Conservation (phyloP, 2,329 filamentous ascomycete genomes). For the Botrytis squamosa region DNA sequence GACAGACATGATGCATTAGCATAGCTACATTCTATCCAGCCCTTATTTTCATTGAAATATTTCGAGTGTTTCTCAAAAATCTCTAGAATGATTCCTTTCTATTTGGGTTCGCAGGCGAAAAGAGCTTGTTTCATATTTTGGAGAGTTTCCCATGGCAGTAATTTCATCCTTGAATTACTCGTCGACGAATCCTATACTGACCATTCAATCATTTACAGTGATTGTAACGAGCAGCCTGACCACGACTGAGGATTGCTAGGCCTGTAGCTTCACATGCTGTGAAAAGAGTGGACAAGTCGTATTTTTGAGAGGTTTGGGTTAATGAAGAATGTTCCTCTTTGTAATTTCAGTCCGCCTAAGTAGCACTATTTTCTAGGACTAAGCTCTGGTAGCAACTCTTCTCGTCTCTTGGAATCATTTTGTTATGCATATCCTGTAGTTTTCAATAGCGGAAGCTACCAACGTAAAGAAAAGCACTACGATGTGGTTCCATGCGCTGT, state of each 20-base stretch:
- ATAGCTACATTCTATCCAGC: not conserved
- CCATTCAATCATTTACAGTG: not conserved
- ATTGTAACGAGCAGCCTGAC: rapidly evolving
- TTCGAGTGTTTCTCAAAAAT: not conserved
- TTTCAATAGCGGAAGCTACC: not conserved
- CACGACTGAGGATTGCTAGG: not conserved
- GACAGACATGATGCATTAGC: not conserved
- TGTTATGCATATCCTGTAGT: not conserved
- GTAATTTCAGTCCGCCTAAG: not conserved
- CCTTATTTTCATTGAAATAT: not conserved
- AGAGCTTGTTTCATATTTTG: not conserved
- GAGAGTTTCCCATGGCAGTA: not conserved
- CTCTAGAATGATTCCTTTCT: not conserved
- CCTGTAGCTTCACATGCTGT: not conserved
- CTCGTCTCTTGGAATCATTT: not conserved
- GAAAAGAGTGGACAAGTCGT: no score
- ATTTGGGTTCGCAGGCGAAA: not conserved
- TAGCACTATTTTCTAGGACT: not conserved
- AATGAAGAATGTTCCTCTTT: not conserved
- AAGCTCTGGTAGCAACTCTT: not conserved
- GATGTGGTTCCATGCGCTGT: not conserved
- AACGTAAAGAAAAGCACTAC: not conserved
- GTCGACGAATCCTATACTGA: not conserved
- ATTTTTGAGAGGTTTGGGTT: not conserved
- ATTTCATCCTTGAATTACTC: not conserved